Percentiles rank a stretch among this genome's conserved stretches.
phyloP scores from a whole-genome alignment of 2,329 filamentous ascomycete genomes.

The Trichoderma sp. region DNA sequence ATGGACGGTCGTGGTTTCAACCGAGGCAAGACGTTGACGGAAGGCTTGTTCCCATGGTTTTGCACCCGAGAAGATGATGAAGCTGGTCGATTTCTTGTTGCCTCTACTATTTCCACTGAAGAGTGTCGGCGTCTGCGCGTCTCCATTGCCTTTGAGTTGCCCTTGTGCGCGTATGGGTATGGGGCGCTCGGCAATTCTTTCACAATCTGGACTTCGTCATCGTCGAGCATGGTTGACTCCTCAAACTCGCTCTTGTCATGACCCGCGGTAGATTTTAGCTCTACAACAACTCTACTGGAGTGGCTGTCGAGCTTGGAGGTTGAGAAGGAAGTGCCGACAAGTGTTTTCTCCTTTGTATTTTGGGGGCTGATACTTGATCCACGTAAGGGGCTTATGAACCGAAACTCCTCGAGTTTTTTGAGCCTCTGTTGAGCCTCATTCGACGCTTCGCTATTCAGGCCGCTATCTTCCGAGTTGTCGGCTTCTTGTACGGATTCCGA shows the following conservation, averaged over 20 bases:
- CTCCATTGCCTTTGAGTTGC: neutral
- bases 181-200: neutral
- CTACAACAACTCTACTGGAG: conserved; percentile 10
- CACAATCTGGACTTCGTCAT: conserved; percentile 13
- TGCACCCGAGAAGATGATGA: neutral
- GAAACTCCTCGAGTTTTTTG: neutral
- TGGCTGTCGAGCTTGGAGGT: neutral
- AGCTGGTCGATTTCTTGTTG: neutral
- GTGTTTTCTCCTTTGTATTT: neutral
- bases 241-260: conserved; percentile 8
- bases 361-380: neutral
- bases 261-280: conserved; percentile 1
- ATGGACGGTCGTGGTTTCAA: conserved; percentile 20
- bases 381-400: neutral
- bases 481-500: neutral
- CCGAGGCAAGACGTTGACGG: neutral
- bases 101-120: conserved; percentile 12
- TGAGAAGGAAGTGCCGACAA: neutral
- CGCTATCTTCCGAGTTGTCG: neutral
- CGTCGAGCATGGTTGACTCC: neutral
- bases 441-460: neutral
- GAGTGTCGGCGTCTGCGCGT: neutral
- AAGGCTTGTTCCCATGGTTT: neutral
- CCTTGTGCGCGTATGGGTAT: neutral
- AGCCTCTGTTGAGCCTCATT: neutral